Conservation (phyloP, 768 basidiomycete species). For the Pleurotus tuber-regium region DNA sequence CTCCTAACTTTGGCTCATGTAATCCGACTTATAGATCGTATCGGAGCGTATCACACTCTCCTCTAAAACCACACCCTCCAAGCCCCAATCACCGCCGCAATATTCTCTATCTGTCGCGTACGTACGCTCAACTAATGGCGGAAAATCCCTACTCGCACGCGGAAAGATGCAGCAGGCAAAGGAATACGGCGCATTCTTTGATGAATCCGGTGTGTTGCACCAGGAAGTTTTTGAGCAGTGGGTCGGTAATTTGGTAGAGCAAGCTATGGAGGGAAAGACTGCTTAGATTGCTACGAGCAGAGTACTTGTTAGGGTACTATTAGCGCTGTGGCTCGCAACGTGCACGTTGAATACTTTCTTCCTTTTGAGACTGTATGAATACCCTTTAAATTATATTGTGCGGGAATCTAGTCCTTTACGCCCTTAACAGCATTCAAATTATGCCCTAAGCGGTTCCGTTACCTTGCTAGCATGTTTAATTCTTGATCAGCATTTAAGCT, state of each 20-base stretch:
- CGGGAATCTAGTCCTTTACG: neutral
- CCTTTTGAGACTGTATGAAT: neutral
- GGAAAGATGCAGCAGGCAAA: slow-evolving; percentile 56
- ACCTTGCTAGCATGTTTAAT: no score
- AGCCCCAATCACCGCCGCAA: slow-evolving; percentile 51
- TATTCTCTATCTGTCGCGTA: slow-evolving; percentile 70
- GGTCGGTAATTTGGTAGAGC: slow-evolving; percentile 73
- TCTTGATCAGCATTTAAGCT: no score
- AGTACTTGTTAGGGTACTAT: no score
- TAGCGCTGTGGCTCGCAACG: no score
- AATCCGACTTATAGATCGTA: slow-evolving; percentile 59
- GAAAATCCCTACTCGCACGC: slow-evolving; percentile 80
- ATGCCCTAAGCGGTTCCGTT: no score
- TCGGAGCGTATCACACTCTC: slow-evolving; percentile 84
- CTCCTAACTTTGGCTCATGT: neutral
- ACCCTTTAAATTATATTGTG: neutral
- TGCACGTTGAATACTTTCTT: neutral
- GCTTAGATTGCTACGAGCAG: no score
- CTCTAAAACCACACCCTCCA: slow-evolving; percentile 61
- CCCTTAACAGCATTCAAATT: no score
- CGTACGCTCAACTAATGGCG: slow-evolving; percentile 77
- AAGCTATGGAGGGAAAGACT: slow-evolving; percentile 67
- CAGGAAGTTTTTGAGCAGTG: slow-evolving; percentile 74
- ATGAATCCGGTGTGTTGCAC: slow-evolving; percentile 76
- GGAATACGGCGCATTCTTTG: slow-evolving; percentile 75